Conservation (phyloP, 495 filamentous ascomycete genomes). For the Penicillium fimorum region DNA sequence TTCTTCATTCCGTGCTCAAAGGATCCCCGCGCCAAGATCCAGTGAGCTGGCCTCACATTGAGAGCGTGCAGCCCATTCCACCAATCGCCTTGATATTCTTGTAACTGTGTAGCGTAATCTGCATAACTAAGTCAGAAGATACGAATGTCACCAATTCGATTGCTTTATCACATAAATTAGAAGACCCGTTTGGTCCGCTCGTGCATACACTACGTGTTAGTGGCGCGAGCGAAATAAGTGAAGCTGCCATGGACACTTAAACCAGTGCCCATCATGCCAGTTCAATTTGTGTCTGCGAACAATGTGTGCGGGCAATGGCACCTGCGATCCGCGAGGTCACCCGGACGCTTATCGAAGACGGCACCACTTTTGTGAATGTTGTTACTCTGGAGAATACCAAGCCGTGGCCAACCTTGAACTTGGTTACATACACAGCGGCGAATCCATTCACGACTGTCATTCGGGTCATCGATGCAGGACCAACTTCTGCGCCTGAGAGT, state of each 20-base stretch:
- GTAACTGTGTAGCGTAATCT: slow-evolving; percentile 8
- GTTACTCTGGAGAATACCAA: neutral
- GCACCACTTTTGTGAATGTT: neutral
- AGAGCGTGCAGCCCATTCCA: neutral
- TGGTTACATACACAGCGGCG: neutral
- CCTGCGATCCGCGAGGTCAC: slow-evolving; percentile 5
- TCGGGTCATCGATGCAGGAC: neutral
- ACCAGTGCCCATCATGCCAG: neutral
- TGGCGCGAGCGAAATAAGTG: slow-evolving; percentile 2
- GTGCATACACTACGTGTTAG: slow-evolving; percentile 3
- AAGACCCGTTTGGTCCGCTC: neutral
- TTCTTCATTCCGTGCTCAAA: neutral
- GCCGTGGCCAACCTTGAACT: neutral
- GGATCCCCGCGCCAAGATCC: slow-evolving; percentile 1
- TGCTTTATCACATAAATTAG: neutral
- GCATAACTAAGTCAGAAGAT: slow-evolving; percentile 9
- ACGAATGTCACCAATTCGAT: neutral
- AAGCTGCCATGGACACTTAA: neutral
- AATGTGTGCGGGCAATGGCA: slow-evolving; percentile 1
- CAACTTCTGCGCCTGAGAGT: neutral
- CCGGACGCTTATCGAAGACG: neutral
- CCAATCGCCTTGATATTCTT: neutral
- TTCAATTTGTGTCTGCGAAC: neutral
- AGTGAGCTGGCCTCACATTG: neutral
- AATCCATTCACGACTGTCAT: neutral